Base-by-base conservation (phyloP, 2,329 filamentous ascomycete genomes). In the Verticillium nonalfalfae region DNA sequence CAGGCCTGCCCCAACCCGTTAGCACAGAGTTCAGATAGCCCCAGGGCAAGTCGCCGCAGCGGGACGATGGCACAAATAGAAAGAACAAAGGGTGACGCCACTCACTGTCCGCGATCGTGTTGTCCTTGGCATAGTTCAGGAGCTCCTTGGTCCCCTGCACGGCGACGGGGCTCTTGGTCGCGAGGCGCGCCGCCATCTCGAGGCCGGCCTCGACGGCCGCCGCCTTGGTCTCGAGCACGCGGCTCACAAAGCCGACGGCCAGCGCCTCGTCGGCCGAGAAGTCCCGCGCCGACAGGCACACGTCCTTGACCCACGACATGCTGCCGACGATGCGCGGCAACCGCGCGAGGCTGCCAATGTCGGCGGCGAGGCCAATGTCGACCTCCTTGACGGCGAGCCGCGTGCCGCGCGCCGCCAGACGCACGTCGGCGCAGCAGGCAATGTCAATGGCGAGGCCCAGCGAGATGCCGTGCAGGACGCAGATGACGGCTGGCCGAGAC, bases 81-180 rank as follows among this genome's bases (percentile, higher is more conserved):
- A 3, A 26, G 26, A 26, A 3, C 26, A 26, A 26, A 26, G 3
- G 3, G 26, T 2, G 26, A 26, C 26, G 26, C 26, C 26, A 81
- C 84, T 71, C 73, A 88, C 88, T 91, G 67, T 96, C 92, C 56
- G 84, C 85, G 34, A 96, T 85, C 2, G 82, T 81, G 72, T 93
- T 86, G 73, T 96, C 93, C 68, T 91, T 83, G 38, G 88, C 90
- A 71, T 89, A 91, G 74, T 95, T 93, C 71, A 97, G 72, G 64
- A 96, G 76, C 76, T 95, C 90, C 79, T 97, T 97, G 9, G 93
- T 96, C 6, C 90, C 89, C 78, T 92, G 86, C 65, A 94, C 90
- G 1, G 92, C 93, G 26, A 98, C 87, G 0, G 94, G 94, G 70
- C 90, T 95, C 83, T 97, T 97, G 18, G 73, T 78, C 34, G 90